These are phyloP conservation scores for Claviceps citrina DNA, from an alignment of 2,329 filamentous ascomycete genomes.

Conservation along the genomic window DNA sequence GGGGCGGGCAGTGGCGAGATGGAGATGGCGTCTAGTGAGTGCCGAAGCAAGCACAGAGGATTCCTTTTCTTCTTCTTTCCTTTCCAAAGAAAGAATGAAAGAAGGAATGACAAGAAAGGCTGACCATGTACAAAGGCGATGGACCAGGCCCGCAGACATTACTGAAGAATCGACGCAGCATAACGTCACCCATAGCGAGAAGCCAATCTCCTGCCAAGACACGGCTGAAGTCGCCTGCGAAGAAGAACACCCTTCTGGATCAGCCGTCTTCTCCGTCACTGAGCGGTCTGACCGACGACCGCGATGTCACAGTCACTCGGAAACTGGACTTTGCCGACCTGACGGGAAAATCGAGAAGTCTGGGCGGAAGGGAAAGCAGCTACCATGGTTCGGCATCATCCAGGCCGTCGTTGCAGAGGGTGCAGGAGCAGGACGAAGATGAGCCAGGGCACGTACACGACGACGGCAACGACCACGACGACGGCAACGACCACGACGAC, in stretches of 20 bases:
- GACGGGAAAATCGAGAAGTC: slow-evolving; percentile 4
- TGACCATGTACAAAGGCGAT: slow-evolving; percentile 22
- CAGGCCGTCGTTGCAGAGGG: background rate
- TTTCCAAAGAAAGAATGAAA: too few relatives aligned
- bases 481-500: too few relatives aligned
- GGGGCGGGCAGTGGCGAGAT: slow-evolving; percentile 31
- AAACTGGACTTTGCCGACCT: slow-evolving; percentile 34
- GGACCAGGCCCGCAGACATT: slow-evolving; percentile 39
- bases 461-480: too few relatives aligned
- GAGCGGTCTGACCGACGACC: slow-evolving; percentile 20
- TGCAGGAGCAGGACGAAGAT: slow-evolving; percentile 12
- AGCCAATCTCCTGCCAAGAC: slow-evolving; percentile 49
- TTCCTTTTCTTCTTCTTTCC: too few relatives aligned
- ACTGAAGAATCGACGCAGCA: slow-evolving; percentile 35
- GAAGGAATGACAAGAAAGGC: too few relatives aligned
- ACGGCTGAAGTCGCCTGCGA: slow-evolving; percentile 42
- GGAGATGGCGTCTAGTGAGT: slow-evolving; percentile 36
- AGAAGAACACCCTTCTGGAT: slow-evolving; percentile 42
- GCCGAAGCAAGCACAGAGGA: too few relatives aligned
- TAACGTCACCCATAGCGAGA: slow-evolving; percentile 31
- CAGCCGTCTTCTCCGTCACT: slow-evolving; percentile 35
- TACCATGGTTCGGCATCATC: slow-evolving; percentile 13
- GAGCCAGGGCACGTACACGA: too few relatives aligned
- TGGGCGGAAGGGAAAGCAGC: slow-evolving; percentile 8
- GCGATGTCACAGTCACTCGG: slow-evolving; percentile 31